Percentiles rank a stretch among this genome's conserved stretches.
phyloP scores from a whole-genome alignment of 2,329 filamentous ascomycete species.

The Talaromyces sp. region DNA sequence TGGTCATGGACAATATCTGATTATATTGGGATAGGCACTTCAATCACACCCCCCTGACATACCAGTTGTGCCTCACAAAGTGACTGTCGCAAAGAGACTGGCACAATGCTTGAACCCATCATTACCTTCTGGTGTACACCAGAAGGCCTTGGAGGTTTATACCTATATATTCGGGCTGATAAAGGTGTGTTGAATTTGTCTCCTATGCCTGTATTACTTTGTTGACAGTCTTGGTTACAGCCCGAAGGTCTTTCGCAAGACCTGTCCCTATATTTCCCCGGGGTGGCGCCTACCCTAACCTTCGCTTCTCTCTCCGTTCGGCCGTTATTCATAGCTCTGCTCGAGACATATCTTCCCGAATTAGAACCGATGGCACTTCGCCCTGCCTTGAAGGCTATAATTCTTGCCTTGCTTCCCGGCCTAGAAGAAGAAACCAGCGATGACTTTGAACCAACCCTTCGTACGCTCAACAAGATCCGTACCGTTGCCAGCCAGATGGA shows the following conservation, averaged over 20 bases:
- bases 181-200: conserved; percentile 45
- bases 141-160: conserved; percentile 95
- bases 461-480: conserved; percentile 73
- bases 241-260: conserved; percentile 73
- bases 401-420: conserved; percentile 83
- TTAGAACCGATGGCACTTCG: conserved; percentile 67
- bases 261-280: conserved; percentile 81
- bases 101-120: conserved; percentile 93
- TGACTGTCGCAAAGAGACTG: conserved; percentile 78
- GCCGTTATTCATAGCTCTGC: conserved; percentile 73
- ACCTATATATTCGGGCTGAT: conserved; percentile 82
- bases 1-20: conserved; percentile 12
- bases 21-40: conserved; percentile 56
- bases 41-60: conserved; percentile 75
- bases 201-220: neutral
- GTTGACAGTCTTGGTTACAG: conserved; percentile 21
- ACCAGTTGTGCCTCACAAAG: conserved; percentile 72
- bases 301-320: conserved; percentile 92
- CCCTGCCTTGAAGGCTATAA: conserved; percentile 83
- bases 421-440: conserved; percentile 95
- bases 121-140: conserved; percentile 91
- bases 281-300: conserved; percentile 79
- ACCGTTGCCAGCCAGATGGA: conserved; percentile 50
- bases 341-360: conserved; percentile 73
- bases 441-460: conserved; percentile 85